A percentile compares a stretch with the other conserved stretches of the same genome.
These are phyloP conservation scores for Moesziomyces sp. DNA, from an alignment of 1,284 basidiomycete species.

Conservation along the genomic window DNA sequence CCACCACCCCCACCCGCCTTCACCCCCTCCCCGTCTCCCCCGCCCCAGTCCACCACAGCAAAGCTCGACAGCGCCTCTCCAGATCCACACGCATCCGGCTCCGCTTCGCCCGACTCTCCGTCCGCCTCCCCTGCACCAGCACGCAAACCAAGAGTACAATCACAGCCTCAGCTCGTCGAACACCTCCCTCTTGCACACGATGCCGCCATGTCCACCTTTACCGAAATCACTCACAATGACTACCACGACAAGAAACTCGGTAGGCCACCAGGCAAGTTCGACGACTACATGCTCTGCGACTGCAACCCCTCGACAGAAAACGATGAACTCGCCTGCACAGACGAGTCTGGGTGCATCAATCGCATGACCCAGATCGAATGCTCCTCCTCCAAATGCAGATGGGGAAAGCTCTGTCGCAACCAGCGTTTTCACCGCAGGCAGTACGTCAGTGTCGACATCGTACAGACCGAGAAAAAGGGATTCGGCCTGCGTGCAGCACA, in stretches of 20 bases:
- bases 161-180: conserved; percentile 49
- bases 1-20: background rate
- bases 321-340: conserved; percentile 77
- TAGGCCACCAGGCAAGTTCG: conserved; percentile 83
- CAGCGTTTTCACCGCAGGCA: conserved; percentile 85
- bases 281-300: conserved; percentile 69
- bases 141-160: conserved; percentile 23
- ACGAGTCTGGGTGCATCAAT: conserved; percentile 93
- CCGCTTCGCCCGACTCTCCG: conserved; percentile 7
- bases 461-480: conserved; percentile 94
- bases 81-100: conserved; percentile 3
- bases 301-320: conserved; percentile 47
- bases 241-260: conserved; percentile 91
- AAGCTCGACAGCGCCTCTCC: background rate
- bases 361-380: conserved; percentile 97
- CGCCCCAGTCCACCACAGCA: background rate
- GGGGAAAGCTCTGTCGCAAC: conserved; percentile 84
- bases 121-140: background rate
- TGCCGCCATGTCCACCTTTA: conserved; percentile 78
- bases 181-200: conserved; percentile 56
- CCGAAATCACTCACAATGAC: conserved; percentile 79
- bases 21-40: background rate
- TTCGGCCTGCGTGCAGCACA: conserved; percentile 84
- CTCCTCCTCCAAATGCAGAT: conserved; percentile 85
- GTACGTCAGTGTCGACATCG: conserved; percentile 89